Evolutionary conservation across 2,329 filamentous ascomycete species (phyloP).

Genomic region (Rhinocladiella mackenziei): DNA sequence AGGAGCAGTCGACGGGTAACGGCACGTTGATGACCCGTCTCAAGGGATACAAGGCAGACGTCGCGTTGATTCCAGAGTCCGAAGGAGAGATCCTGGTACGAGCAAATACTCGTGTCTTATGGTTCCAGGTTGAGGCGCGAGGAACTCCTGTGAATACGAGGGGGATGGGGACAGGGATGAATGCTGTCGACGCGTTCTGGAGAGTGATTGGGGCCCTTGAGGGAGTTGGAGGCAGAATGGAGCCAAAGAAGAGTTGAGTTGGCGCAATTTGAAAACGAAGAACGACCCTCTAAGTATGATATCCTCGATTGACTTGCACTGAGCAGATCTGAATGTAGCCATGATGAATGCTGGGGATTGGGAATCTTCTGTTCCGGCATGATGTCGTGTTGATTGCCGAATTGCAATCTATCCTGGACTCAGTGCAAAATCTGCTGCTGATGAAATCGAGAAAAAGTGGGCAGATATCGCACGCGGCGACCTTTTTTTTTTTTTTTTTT

Average conservation of each 20-base stretch:
- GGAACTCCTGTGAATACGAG: constrained; percentile 22
- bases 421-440: constrained; percentile 21
- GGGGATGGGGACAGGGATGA: constrained; percentile 21
- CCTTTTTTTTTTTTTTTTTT: constrained; percentile 31
- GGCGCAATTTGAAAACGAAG: constrained; percentile 18
- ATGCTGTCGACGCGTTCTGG: constrained; percentile 24
- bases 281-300: constrained; percentile 22
- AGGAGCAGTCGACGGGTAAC: constrained; percentile 26
- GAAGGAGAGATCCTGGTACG: constrained; percentile 22
- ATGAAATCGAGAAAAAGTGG: constrained; percentile 31
- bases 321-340: constrained; percentile 23
- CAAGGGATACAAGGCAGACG: constrained; percentile 26
- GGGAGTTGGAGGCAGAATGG: constrained; percentile 25
- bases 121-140: constrained; percentile 25
- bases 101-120: constrained; percentile 24
- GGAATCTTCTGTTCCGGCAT: constrained; percentile 23
- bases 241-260: constrained; percentile 16
- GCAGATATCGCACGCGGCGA: constrained; percentile 29
- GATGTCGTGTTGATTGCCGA: constrained; percentile 23
- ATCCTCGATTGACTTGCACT: neutral
- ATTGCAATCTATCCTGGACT: constrained; percentile 22
- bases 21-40: constrained; percentile 25
- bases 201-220: constrained; percentile 19
- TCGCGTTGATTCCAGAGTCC: constrained; percentile 23
- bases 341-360: constrained; percentile 26